Base-by-base conservation (phyloP, 108 stramenopile species). In the Cyclostephanos tholiformis region DNA sequence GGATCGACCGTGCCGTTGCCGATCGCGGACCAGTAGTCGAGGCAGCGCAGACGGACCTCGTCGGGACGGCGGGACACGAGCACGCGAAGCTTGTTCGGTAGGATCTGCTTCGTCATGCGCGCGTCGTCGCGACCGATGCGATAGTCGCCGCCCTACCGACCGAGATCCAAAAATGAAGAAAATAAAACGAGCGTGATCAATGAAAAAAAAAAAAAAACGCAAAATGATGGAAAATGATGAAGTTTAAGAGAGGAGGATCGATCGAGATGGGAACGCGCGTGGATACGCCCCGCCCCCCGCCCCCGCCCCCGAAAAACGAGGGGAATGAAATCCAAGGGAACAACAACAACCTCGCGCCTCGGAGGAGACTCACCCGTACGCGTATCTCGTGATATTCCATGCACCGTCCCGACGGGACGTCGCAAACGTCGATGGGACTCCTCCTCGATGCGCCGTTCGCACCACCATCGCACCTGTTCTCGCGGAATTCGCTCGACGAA, bases 401-500 rank as follows among this genome's bases (percentile, higher is more conserved):
- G 39, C 77, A 78, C 16, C 50, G 36, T 4, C 63, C 41, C 23
- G 25, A 29, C 4, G 77, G 77, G 1, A 43, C 9, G 3, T 46
- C 41, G 48, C 77, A 78, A 52, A 78, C 69, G 66, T 78, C 77
- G 66, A 78, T 71, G n/a, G 77, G 77, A 67, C 77, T 78, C 23
- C 71, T 70, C 29, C 27, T 29, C 65, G 61, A 32, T 2, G n/a
- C n/a, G n/a, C n/a, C n/a, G n/a, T n/a, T n/a, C n/a, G n/a, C n/a
- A n/a, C n/a, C n/a, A n/a, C n/a, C n/a, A n/a, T 44, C 32, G 70
- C 77, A 78, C 48, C 27, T 19, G 36, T 71, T 71, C 65, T 65
- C 69, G 30, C 60, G 22, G 39, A 71, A 71, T 30, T 69, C 68
- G 55, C 69, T 70, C 56, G 69, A 63, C 0, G 48, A 7, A 64